Conservation (phyloP, 164 flowering plant genomes). For the Aristolochia fimbriata region DNA sequence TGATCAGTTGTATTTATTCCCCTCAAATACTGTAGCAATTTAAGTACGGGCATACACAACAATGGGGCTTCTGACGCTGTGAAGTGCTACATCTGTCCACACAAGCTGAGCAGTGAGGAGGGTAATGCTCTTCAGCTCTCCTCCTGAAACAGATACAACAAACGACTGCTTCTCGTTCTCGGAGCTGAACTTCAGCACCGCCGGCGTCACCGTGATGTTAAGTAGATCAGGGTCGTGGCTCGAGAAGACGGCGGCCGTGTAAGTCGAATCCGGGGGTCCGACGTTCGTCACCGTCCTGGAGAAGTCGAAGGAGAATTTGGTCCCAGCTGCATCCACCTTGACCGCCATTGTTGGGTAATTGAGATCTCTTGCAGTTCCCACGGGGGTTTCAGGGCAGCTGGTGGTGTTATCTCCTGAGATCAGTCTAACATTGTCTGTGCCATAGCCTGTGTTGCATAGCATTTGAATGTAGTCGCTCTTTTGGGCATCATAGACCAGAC, state of each 20-base stretch:
- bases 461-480: constrained; percentile 22
- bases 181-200: constrained; percentile 20
- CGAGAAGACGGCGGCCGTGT: constrained; percentile 14
- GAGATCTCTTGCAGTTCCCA: constrained; percentile 4
- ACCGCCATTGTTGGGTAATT: constrained; percentile 40
- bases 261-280: constrained; percentile 24
- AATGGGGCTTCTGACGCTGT: constrained; percentile 52
- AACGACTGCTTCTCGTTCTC: constrained; percentile 26
- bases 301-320: constrained; percentile 9
- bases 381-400: constrained; percentile 11
- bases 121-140: not conserved
- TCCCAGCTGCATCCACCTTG: not conserved
- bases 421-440: not conserved
- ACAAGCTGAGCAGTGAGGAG: constrained; percentile 26
- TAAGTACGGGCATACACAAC: constrained; percentile 23
- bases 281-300: constrained; percentile 39
- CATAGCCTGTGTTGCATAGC: constrained; percentile 24
- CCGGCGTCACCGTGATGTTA: constrained; percentile 21
- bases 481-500: constrained; percentile 29
- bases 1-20: no score
- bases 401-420: constrained; percentile 22
- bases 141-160: constrained; percentile 30
- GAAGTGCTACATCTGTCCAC: constrained; percentile 45
- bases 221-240: no score
- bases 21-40: no score